Evolutionary conservation across 2,329 filamentous ascomycete species (phyloP).

Genomic region (Fusarium acutatum): DNA sequence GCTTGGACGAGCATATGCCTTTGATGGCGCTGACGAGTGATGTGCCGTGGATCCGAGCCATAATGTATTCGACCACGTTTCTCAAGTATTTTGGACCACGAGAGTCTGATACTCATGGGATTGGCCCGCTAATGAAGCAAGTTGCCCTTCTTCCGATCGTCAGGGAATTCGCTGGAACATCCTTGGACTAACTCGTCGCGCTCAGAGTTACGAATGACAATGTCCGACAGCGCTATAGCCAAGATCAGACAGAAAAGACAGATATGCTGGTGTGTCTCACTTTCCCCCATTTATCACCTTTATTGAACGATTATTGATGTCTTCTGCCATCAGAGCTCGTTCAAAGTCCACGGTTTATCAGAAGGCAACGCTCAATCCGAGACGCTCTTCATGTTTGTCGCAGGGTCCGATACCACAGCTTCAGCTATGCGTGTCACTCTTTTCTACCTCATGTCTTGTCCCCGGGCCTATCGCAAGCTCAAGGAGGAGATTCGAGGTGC

Average conservation of each 20-base stretch:
- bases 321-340: neutral
- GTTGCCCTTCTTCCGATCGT: neutral
- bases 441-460: neutral
- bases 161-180: fast-evolving
- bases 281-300: fast-evolving
- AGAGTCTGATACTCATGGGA: neutral
- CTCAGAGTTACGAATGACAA: neutral
- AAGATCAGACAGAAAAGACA: neutral
- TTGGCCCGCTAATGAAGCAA: neutral
- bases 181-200: fast-evolving
- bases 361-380: neutral
- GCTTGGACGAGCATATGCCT: neutral
- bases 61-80: neutral
- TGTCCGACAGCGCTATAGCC: neutral
- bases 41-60: neutral
- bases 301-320: fast-evolving
- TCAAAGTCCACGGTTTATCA: neutral
- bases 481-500: neutral
- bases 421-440: neutral
- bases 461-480: neutral
- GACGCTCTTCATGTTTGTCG: neutral
- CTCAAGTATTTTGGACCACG: neutral
- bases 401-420: neutral
- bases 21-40: neutral
- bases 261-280: neutral